These are phyloP conservation scores for Tribonema minus DNA, from an alignment of 108 stramenopile genomes.

Conservation along the genomic window DNA sequence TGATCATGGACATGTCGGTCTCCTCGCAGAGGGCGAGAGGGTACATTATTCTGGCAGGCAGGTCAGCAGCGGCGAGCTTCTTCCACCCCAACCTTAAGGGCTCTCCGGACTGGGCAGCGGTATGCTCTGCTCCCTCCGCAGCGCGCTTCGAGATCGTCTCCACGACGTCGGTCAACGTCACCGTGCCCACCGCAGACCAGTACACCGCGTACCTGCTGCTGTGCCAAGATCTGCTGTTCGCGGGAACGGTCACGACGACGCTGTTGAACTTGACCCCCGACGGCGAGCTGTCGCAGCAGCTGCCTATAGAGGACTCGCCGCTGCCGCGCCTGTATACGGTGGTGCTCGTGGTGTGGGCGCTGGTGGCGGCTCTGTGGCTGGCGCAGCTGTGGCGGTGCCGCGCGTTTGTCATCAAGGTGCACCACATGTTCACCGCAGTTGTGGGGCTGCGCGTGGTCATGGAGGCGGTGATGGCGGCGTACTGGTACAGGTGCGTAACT, in stretches of 20 bases:
- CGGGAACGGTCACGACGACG: constrained; percentile 7
- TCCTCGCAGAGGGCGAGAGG: too few relatives aligned
- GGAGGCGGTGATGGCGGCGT: background rate
- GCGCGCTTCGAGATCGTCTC: constrained; percentile 17
- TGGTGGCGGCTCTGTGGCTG: background rate
- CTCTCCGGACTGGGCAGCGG: constrained; percentile 1
- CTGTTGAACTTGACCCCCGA: constrained; percentile 24
- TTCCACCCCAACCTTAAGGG: too few relatives aligned
- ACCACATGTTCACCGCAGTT: background rate
- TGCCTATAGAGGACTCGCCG: constrained; percentile 13
- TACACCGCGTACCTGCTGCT: constrained; percentile 15
- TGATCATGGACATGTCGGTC: too few relatives aligned
- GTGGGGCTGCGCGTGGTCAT: background rate
- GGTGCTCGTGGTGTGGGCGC: background rate
- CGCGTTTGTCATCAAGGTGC: background rate
- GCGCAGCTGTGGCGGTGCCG: background rate
- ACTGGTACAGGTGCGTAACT: background rate
- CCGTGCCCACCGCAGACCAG: background rate
- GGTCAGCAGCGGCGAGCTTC: too few relatives aligned
- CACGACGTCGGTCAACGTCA: constrained; percentile 9
- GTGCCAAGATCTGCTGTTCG: background rate
- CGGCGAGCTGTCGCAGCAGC: constrained; percentile 26
- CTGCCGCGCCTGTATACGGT: constrained; percentile 21
- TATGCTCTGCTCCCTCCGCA: constrained; percentile 13
- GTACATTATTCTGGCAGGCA: too few relatives aligned